phyloP scores from a whole-genome alignment of 345 rosid genomes.

The Nephelium lappaceum region DNA sequence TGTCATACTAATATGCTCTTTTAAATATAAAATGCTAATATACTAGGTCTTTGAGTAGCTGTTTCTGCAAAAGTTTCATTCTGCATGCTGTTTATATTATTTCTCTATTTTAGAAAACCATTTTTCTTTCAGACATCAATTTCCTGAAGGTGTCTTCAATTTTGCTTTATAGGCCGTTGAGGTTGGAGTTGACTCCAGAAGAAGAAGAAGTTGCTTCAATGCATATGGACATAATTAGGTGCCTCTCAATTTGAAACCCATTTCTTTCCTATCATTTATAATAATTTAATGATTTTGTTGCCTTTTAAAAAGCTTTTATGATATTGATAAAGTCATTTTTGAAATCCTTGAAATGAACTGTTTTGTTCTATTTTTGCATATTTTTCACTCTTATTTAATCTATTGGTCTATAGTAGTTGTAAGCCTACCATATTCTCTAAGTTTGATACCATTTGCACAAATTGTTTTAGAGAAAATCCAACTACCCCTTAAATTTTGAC shows the following conservation, averaged over 20 bases:
- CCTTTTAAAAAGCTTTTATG: constrained; percentile 7
- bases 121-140: constrained; percentile 2
- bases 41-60: neutral
- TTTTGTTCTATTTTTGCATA: neutral
- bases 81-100: neutral
- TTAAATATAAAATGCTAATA: neutral
- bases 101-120: neutral
- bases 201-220: constrained; percentile 83
- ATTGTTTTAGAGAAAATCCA: neutral
- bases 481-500: neutral
- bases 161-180: constrained; percentile 62
- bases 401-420: neutral
- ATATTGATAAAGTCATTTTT: neutral
- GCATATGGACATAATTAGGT: constrained; percentile 94
- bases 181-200: constrained; percentile 90
- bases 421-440: neutral
- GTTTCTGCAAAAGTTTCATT: neutral
- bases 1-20: too few relatives aligned
- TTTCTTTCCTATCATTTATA: constrained; percentile 8
- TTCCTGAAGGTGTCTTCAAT: neutral
- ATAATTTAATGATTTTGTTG: neutral
- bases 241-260: constrained; percentile 20
- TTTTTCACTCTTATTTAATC: neutral
- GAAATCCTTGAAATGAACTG: constrained; percentile 12
- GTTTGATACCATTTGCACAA: neutral